Base-by-base conservation (phyloP, 208 protist species). In the Histomonas meleagridis region DNA sequence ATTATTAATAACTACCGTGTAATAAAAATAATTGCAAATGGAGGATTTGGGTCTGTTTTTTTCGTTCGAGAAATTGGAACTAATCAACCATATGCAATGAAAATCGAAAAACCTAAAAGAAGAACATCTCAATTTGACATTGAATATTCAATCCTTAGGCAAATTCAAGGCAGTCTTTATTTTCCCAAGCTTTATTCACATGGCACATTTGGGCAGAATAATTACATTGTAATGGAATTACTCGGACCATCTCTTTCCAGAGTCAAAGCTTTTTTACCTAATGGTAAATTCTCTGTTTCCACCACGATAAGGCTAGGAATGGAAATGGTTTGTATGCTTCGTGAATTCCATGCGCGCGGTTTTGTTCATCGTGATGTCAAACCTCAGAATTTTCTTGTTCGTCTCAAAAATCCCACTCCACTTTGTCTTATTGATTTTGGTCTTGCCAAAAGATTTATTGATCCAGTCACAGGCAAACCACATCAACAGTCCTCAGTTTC, bases 401-500 rank as follows among this genome's bases (percentile, higher is more conserved):
- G 32, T 3, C 76, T 16, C 0, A 14, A n/a, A 5, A 26, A 12
- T 32, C 26, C 40, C 12, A 38, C 23, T 86, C 46, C 23, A 18
- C 76, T 86, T 32, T 40, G 51, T 86, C 26, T 86, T 1, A 86
- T 86, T n/a, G 76, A 86, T 38, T 86, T 86, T 49, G 76, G 76
- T 5, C 76, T 86, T 55, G 51, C n/a, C 16, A 86, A 86, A 86
- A 51, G 10, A 7, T 43, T 57, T 49, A 86, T 86, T 16, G 76
- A 86, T 86, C 76, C 76, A 28, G 14, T 32, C n/a, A 86, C 76
- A 57, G 32, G 32, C 9, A 12, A 86, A 28, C 76, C 76, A 55
- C 14, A 55, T 53, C 43, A 32, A 55, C 16, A 55, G 9, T 18
- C 10, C 18, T 18, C 51, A 49, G 32, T 46, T 51, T 32, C 40